Percentiles rank a stretch among this genome's conserved stretches.
Evolutionary conservation across 768 basidiomycete species (phyloP).

Genomic region (Kondoa subrosea): DNA sequence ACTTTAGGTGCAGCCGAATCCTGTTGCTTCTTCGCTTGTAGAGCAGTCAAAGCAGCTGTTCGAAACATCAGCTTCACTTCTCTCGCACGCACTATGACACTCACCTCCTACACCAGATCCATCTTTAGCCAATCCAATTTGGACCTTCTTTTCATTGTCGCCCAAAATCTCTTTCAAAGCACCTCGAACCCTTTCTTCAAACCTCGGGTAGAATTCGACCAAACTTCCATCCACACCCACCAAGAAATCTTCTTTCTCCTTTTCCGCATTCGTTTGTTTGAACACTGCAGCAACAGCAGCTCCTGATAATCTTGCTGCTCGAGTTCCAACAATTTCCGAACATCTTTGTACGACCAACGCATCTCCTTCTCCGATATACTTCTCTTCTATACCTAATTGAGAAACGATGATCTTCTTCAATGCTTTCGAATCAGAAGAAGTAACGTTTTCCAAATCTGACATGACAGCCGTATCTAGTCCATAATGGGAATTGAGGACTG

Average conservation of each 20-base stretch:
- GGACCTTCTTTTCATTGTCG: slow-evolving; percentile 55
- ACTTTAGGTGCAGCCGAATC: background rate
- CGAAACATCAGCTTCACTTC: background rate
- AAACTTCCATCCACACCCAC: slow-evolving; percentile 92
- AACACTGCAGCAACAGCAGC: slow-evolving; percentile 74
- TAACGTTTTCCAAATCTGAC: slow-evolving; percentile 25
- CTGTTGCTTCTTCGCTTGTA: slow-evolving; percentile 54
- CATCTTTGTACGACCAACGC: slow-evolving; percentile 65
- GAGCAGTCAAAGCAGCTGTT: slow-evolving; percentile 69
- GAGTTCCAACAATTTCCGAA: slow-evolving; percentile 54
- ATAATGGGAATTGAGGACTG: slow-evolving; percentile 67
- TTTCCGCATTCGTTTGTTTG: slow-evolving; percentile 49
- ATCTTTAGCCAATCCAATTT: slow-evolving; percentile 87
- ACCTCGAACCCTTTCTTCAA: slow-evolving; percentile 54
- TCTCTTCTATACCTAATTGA: slow-evolving; percentile 44
- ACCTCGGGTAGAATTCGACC: slow-evolving; percentile 80
- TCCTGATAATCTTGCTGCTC: slow-evolving; percentile 69
- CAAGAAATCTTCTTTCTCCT: slow-evolving; percentile 37
- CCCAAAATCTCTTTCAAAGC: slow-evolving; percentile 64
- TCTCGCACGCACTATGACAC: slow-evolving; percentile 27
- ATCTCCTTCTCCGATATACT: slow-evolving; percentile 40
- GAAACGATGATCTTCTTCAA: slow-evolving; percentile 44
- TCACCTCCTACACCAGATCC: slow-evolving; percentile 93
- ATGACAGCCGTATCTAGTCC: slow-evolving; percentile 70
- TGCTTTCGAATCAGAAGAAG: background rate